Percentiles rank a stretch among this genome's conserved stretches.
phyloP scores from a whole-genome alignment of 176 grass and related monocot genomes.

The Lolium rigidum region DNA sequence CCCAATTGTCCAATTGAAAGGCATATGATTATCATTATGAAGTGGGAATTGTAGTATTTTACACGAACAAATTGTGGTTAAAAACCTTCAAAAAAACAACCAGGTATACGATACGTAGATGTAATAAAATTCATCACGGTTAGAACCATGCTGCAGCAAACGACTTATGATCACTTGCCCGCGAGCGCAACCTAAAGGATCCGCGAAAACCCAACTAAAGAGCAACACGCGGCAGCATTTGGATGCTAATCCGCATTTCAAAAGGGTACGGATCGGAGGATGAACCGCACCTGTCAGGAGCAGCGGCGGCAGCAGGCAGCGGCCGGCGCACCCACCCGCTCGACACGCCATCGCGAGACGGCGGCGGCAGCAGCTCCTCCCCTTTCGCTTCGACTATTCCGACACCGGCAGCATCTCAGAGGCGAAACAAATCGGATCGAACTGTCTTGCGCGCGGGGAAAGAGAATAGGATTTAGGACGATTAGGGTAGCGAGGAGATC shows the following conservation, averaged over 20 bases:
- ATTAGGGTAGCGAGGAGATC: conserved; percentile 41
- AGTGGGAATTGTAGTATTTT: conserved; percentile 1
- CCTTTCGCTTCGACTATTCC: conserved; percentile 38
- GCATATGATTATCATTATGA: neutral
- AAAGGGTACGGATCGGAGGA: neutral
- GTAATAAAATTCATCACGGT: neutral
- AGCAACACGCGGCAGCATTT: neutral
- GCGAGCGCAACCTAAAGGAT: neutral
- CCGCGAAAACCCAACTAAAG: neutral
- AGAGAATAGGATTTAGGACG: neutral
- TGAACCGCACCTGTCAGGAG: conserved; percentile 57
- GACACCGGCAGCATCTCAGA: conserved; percentile 18
- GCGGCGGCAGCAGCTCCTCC: conserved; percentile 6
- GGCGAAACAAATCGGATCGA: conserved; percentile 21
- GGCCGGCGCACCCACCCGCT: conserved; percentile 46
- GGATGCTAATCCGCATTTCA: conserved; percentile 4
- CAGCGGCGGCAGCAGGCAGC: conserved; percentile 60
- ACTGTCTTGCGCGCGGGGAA: neutral
- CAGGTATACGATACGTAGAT: neutral
- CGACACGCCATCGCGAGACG: conserved; percentile 55
- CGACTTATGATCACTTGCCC: neutral
- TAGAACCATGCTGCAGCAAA: neutral
- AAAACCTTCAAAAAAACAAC: neutral
- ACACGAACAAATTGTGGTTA: neutral
- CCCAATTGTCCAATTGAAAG: neutral